These are phyloP conservation scores for Fraxinus sp. DNA, from an alignment of 305 asterid genomes.

Conservation along the genomic window DNA sequence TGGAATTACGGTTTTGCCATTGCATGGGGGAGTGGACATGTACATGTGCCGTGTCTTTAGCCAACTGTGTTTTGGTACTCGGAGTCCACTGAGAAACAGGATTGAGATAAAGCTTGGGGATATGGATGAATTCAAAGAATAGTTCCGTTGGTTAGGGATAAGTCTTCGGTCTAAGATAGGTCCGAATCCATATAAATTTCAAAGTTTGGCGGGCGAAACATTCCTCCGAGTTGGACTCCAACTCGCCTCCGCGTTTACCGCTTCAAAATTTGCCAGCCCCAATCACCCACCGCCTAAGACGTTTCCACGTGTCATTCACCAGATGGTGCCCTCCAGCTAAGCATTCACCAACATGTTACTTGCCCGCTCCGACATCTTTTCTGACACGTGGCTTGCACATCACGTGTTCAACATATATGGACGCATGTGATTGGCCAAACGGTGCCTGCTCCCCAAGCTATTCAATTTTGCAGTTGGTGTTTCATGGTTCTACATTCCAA, in stretches of 20 bases:
- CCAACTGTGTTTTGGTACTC: constrained; percentile 27
- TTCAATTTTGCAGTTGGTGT: not conserved
- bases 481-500: not conserved
- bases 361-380: constrained; percentile 14
- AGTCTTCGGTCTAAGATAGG: constrained; percentile 13
- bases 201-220: constrained; percentile 30
- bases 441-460: constrained; percentile 24
- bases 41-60: constrained; percentile 22
- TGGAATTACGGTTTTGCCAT: constrained; percentile 17
- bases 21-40: not conserved
- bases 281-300: constrained; percentile 4
- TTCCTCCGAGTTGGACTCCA: constrained; percentile 10
- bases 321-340: constrained; percentile 21
- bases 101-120: not conserved
- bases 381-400: constrained; percentile 24
- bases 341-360: constrained; percentile 28
- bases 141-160: constrained; percentile 34
- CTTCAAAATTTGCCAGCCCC: constrained; percentile 12
- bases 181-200: not conserved
- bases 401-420: constrained; percentile 20
- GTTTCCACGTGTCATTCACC: not conserved
- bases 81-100: constrained; percentile 12
- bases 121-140: not conserved
- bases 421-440: constrained; percentile 20
- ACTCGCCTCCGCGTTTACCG: constrained; percentile 40